phyloP scores from a whole-genome alignment of 2,329 filamentous ascomycete species.

The Colletotrichum filicis region DNA sequence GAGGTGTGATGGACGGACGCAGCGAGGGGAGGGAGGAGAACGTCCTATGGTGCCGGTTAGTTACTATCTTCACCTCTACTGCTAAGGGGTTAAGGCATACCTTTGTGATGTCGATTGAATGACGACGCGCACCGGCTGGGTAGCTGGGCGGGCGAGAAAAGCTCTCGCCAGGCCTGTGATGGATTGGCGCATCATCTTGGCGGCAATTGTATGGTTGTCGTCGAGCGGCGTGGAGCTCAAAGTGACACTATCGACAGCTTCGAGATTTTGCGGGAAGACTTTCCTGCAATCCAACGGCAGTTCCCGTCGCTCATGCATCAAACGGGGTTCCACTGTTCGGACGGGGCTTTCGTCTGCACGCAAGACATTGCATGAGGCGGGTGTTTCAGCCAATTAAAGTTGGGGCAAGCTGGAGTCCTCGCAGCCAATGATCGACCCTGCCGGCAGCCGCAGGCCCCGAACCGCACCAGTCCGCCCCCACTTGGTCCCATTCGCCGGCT shows the following conservation, averaged over 20 bases:
- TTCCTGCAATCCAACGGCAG: constrained; percentile 19
- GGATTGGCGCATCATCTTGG: constrained; percentile 35
- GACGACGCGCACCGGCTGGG: not conserved
- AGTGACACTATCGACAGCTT: not conserved
- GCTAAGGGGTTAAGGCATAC: not conserved
- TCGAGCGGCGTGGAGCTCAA: constrained; percentile 13
- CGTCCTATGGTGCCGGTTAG: constrained; percentile 46
- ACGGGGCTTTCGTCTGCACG: not conserved
- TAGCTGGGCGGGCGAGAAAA: constrained; percentile 6
- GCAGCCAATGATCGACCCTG: constrained; percentile 19
- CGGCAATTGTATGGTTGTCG: not conserved
- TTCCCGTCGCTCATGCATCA: constrained; percentile 22
- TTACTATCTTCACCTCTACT: not conserved
- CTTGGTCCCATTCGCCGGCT: constrained; percentile 14
- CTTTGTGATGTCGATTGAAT: constrained; percentile 18
- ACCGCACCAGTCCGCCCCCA: constrained; percentile 17
- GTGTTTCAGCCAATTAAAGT: constrained; percentile 26
- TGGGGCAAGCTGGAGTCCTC: not conserved
- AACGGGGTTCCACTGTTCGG: not conserved
- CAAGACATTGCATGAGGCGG: constrained; percentile 7
- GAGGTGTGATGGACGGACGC: constrained; percentile 56
- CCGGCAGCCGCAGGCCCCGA: constrained; percentile 22
- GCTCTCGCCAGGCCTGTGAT: constrained; percentile 18
- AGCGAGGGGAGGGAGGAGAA: constrained; percentile 62
- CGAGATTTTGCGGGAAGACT: constrained; percentile 29